phyloP scores from a whole-genome alignment of 2,329 filamentous ascomycete species.

The Aspergillus sp. region DNA sequence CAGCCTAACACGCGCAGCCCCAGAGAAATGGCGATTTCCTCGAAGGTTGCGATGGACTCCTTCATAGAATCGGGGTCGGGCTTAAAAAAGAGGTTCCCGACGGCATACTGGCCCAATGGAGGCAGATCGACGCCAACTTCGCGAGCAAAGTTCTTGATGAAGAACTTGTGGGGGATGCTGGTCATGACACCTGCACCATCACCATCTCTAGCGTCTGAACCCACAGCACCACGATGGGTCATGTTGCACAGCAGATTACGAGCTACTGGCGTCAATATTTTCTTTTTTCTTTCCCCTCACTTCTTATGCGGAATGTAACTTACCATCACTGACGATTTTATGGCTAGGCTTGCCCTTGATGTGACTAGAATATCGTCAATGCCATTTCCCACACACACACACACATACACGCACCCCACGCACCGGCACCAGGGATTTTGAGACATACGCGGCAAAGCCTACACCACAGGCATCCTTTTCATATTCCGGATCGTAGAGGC shows the following conservation, averaged over 20 bases:
- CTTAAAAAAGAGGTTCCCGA: constrained; percentile 98
- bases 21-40: constrained; percentile 81
- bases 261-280: constrained; percentile 42
- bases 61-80: constrained; percentile 83
- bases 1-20: constrained; percentile 88
- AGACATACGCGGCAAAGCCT: constrained; percentile 79
- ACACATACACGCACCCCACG: background rate
- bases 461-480: constrained; percentile 99
- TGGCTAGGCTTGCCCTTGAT: constrained; percentile 97
- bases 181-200: constrained; percentile 99
- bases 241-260: constrained; percentile 97
- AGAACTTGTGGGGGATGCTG: constrained; percentile 96
- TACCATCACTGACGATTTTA: constrained; percentile 98
- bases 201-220: constrained; percentile 94
- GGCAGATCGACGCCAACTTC: constrained; percentile 84
- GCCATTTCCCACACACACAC: too few species aligned
- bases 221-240: constrained; percentile 97
- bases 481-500: constrained; percentile 88
- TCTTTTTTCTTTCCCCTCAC: background rate
- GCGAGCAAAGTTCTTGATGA: constrained; percentile 94
- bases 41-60: constrained; percentile 85
- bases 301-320: constrained; percentile 26
- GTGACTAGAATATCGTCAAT: constrained; percentile 50
- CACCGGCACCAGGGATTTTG: background rate
- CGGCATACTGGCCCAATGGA: constrained; percentile 84